These are phyloP conservation scores for Mentha longifolia DNA, from an alignment of 257 asterid species.

Conservation along the genomic window DNA sequence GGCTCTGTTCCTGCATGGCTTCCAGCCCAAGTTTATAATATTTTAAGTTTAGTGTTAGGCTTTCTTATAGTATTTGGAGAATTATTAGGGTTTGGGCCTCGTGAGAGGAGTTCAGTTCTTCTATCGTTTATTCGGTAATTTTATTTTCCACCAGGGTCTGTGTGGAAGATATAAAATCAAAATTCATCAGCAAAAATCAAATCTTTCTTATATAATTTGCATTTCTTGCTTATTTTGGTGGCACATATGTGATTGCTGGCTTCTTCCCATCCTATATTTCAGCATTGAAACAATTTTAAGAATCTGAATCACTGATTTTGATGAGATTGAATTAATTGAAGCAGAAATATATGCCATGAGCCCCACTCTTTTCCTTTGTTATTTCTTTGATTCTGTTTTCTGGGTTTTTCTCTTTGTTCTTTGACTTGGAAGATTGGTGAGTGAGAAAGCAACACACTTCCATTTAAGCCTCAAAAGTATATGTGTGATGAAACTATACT, in stretches of 20 bases:
- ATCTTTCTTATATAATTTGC: neutral
- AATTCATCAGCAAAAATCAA: neutral
- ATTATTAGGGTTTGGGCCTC: no score
- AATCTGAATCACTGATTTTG: neutral
- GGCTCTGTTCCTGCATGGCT: no score
- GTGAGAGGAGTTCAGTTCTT: no score
- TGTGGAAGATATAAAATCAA: constrained; percentile 20
- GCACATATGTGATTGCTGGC: constrained; percentile 47
- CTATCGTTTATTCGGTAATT: no score
- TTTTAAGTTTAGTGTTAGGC: no score
- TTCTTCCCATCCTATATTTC: constrained; percentile 86
- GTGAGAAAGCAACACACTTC: constrained; percentile 63
- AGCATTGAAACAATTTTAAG: constrained; percentile 37
- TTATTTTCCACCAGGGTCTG: constrained; percentile 55
- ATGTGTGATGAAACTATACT: constrained; percentile 19
- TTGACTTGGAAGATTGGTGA: constrained; percentile 61
- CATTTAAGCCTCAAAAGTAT: constrained; percentile 64
- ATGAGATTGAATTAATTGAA: neutral
- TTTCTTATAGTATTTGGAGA: no score
- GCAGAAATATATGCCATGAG: constrained; percentile 64
- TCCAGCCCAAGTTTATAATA: no score
- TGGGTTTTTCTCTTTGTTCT: constrained; percentile 37
- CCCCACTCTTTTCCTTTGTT: constrained; percentile 42
- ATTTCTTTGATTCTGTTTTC: constrained; percentile 35
- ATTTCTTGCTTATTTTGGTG: constrained; percentile 43